Evolutionary conservation across 2,329 filamentous ascomycete species (phyloP).

Genomic region (Metarhizium rileyi): DNA sequence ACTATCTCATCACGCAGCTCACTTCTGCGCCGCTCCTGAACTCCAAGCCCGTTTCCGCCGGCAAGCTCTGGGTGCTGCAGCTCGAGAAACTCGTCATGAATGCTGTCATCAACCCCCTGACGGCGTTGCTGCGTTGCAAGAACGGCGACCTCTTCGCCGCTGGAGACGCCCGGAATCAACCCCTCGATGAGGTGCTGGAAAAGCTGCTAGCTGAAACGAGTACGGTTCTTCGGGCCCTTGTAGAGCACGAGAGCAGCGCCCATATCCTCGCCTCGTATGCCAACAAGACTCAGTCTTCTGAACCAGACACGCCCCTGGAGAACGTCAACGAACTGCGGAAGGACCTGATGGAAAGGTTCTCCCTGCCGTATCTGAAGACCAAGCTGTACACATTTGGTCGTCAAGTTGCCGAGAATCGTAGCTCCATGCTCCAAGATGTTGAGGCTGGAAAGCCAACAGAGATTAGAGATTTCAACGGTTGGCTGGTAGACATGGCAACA

Average conservation of each 20-base stretch:
- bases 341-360: constrained; percentile 26
- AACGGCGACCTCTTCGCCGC: constrained; percentile 64
- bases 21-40: constrained; percentile 32
- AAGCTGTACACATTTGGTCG: constrained; percentile 38
- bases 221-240: constrained; percentile 58
- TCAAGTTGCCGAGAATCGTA: constrained; percentile 44
- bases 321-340: background rate
- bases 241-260: constrained; percentile 43
- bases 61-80: constrained; percentile 51
- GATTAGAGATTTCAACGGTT: constrained; percentile 50
- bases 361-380: constrained; percentile 27
- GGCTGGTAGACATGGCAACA: constrained; percentile 38
- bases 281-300: background rate
- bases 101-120: constrained; percentile 75
- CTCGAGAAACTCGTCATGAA: constrained; percentile 82
- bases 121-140: constrained; percentile 62
- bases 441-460: constrained; percentile 42
- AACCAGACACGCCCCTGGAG: background rate
- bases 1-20: constrained; percentile 34
- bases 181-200: constrained; percentile 52
- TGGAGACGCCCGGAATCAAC: constrained; percentile 19
- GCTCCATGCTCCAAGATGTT: constrained; percentile 54
- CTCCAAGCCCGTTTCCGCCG: constrained; percentile 26
- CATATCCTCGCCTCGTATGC: constrained; percentile 23
- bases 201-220: constrained; percentile 66